A percentile compares a stretch with the other conserved stretches of the same genome.
These are phyloP conservation scores for Wickerhamomyces sp. DNA, from an alignment of 1,139 yeast species.

Conservation along the genomic window DNA sequence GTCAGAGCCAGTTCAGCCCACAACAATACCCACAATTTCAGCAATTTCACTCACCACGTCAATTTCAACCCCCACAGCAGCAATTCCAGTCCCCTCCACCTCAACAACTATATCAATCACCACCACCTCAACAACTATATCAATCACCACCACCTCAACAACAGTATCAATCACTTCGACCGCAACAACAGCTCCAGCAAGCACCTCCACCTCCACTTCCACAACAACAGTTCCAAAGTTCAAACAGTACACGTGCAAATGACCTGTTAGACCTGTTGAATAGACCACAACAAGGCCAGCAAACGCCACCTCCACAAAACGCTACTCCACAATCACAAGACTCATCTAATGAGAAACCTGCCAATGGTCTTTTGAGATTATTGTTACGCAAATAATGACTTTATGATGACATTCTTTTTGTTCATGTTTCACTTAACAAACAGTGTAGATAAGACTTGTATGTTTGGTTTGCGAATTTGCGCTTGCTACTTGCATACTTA, in stretches of 20 bases:
- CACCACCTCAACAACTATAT: background rate
- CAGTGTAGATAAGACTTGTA: background rate
- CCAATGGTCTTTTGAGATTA: background rate
- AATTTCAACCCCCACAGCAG: background rate
- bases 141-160: background rate
- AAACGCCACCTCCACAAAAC: background rate
- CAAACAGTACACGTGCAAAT: slow-evolving; percentile 15
- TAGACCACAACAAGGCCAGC: slow-evolving; percentile 5
- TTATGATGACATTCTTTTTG: background rate
- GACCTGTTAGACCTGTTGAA: slow-evolving; percentile 17
- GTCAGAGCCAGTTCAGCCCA: too few relatives aligned
- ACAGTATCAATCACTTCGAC: background rate
- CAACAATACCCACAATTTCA: background rate
- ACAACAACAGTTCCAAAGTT: slow-evolving; percentile 4
- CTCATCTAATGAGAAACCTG: background rate
- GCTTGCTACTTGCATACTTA: background rate
- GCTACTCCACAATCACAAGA: background rate
- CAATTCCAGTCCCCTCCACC: background rate
- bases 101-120: background rate
- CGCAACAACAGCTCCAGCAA: background rate
- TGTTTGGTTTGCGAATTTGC: too few relatives aligned
- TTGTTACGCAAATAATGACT: background rate
- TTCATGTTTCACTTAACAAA: background rate
- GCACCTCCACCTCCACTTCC: slow-evolving; percentile 4
- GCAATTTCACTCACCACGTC: background rate